Conservation (phyloP, 306 rosid species). For the Inga oerstediana region DNA sequence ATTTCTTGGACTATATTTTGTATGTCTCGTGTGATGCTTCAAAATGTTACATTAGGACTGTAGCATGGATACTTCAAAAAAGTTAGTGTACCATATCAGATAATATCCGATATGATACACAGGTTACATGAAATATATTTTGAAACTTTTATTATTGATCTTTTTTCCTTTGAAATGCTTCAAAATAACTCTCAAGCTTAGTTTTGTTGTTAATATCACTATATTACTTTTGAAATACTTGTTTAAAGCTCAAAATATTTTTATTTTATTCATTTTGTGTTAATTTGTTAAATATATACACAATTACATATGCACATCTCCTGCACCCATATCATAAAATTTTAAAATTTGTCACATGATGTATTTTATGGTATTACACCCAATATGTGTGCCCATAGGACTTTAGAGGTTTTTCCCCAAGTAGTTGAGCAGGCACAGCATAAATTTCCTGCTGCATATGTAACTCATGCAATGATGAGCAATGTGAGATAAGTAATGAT, state of each 20-base stretch:
- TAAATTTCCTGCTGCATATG: background rate
- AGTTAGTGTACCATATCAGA: background rate
- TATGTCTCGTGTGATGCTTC: background rate
- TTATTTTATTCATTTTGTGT: background rate
- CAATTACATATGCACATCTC: background rate
- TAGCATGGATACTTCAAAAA: background rate
- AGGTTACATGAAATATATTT: background rate
- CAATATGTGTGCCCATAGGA: background rate
- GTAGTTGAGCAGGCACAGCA: background rate
- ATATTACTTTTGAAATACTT: no score
- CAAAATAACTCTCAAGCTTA: background rate
- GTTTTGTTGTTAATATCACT: background rate
- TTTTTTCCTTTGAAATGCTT: background rate
- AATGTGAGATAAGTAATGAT: constrained; percentile 1
- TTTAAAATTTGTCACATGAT: background rate
- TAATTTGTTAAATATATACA: background rate
- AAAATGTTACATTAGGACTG: background rate
- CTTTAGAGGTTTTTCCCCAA: background rate
- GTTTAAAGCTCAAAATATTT: background rate
- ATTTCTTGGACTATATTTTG: constrained; percentile 12
- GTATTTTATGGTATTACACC: background rate
- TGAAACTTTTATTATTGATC: background rate
- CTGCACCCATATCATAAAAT: background rate
- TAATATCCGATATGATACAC: background rate
- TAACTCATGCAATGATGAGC: constrained; percentile 1